Evolutionary conservation across 2,329 filamentous ascomycete species (phyloP), one percentile per base, ranked within the genome.

Genomic region (Davidsoniella neocaledoniae): DNA sequence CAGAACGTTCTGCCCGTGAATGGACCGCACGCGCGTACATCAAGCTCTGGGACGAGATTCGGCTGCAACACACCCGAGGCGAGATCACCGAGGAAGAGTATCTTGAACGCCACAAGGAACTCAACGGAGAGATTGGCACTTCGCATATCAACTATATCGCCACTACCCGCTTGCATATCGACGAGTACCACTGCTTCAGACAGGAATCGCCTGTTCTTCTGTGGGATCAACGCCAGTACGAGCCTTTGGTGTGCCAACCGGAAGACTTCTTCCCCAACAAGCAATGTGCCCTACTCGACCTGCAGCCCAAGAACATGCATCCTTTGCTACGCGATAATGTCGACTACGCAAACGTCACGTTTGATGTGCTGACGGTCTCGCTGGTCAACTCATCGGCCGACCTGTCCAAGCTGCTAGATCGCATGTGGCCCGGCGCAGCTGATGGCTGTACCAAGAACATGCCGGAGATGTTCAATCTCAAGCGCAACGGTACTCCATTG

Each of bases 151-250:
- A 60, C 56, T 52, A 56, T 8, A 55, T 57, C 23, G 59, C 60
- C 29, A 63, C 68, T 49, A 69, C 68, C 56, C 51, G 58, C 19
- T 60, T 64, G 26, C 57, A 64, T 44, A 65, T 68, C 26, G 78
- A 83, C 57, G 76, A 79, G 58, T 60, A 70, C 42, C 72, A 74
- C 55, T 55, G 72, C 14, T 68, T 72, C 57, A 60, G 64, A 46
- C 66, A 71, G 61, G 57, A 68, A 0, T 67, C 70, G 1, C 73
- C 77, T 0, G 57, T 71, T 1, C 62, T 90, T 3, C 57, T 69
- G 23, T 88, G 80, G 77, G 86, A 94, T 61, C 70, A 73, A 1
- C 77, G 87, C 14, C 64, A 68, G 2, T 78, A 76, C 57, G 85
- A 94, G 57, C 83, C 86, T 0, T 67, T 94, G 14, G 62, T 67